Evolutionary conservation across 1,139 yeast genomes (phyloP).

Genomic region (Kurtzmaniella quercitrusa): DNA sequence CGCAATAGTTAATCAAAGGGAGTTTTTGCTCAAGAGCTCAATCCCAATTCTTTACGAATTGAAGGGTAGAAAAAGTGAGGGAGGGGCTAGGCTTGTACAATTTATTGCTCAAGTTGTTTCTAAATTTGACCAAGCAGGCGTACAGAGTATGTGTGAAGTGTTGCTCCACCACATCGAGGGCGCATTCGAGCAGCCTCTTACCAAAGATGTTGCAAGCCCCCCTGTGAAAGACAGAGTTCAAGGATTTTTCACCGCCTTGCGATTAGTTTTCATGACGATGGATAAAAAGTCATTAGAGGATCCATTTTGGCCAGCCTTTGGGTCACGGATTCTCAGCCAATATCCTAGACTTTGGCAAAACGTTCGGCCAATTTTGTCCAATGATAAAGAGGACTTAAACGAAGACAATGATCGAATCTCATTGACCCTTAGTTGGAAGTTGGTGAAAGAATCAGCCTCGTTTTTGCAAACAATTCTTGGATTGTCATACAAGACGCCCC

Average conservation of each 20-base stretch:
- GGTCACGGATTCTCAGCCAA: constrained; percentile 6
- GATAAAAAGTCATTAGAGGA: constrained; percentile 11
- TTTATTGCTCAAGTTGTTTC: constrained; percentile 33
- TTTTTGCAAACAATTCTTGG: constrained; percentile 43
- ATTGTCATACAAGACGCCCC: neutral
- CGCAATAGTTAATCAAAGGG: constrained; percentile 12
- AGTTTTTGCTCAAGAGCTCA: constrained; percentile 27
- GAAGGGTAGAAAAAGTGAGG: constrained; percentile 73
- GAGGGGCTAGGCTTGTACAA: constrained; percentile 68
- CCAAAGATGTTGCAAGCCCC: constrained; percentile 20
- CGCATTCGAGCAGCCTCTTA: constrained; percentile 29
- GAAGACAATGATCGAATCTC: constrained; percentile 43
- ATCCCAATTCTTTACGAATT: constrained; percentile 45
- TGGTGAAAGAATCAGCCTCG: constrained; percentile 70
- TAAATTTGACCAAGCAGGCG: constrained; percentile 13
- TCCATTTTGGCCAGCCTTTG: constrained; percentile 6
- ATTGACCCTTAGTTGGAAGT: constrained; percentile 78
- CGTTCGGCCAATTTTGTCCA: constrained; percentile 53
- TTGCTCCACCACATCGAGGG: constrained; percentile 25
- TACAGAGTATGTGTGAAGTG: constrained; percentile 21
- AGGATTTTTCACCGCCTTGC: constrained; percentile 59
- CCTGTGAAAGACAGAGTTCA: constrained; percentile 51
- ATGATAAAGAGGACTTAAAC: constrained; percentile 38
- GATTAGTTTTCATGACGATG: constrained; percentile 39
- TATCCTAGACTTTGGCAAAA: constrained; percentile 45